Evolutionary conservation across 1,139 yeast genomes (phyloP).

Genomic region (Candida mesenterica): DNA sequence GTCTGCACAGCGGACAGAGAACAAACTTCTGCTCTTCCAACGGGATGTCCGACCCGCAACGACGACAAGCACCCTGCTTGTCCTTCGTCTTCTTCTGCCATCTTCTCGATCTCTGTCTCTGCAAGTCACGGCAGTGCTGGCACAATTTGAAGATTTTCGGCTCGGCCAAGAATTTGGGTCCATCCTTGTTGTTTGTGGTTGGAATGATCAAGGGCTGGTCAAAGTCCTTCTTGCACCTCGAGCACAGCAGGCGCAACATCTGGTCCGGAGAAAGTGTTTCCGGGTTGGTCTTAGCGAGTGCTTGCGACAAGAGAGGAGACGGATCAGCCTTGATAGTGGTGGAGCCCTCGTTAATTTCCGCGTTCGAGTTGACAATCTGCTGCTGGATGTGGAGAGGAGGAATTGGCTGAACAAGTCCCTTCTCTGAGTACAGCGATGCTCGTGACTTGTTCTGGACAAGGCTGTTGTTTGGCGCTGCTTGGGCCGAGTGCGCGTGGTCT

Average conservation of each 20-base stretch:
- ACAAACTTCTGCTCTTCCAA: conserved; percentile 51
- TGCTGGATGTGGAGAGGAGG: conserved; percentile 50
- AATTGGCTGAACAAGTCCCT: conserved; percentile 39
- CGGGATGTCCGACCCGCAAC: conserved; percentile 59
- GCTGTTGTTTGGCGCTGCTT: background rate
- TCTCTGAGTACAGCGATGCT: conserved; percentile 11
- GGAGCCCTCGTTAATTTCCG: conserved; percentile 6
- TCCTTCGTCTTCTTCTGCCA: conserved; percentile 65
- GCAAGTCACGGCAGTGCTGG: conserved; percentile 62
- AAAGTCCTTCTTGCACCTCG: conserved; percentile 61
- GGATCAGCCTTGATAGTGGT: conserved; percentile 13
- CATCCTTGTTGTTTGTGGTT: conserved; percentile 22
- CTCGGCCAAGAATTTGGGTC: conserved; percentile 32
- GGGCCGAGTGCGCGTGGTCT: conserved; percentile 12
- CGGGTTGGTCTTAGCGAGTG: conserved; percentile 12
- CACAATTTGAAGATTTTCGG: conserved; percentile 57
- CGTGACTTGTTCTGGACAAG: background rate
- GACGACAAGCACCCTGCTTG: conserved; percentile 60
- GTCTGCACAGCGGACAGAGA: conserved; percentile 59
- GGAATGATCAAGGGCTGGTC: conserved; percentile 45
- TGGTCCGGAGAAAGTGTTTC: conserved; percentile 12
- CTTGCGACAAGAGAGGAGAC: conserved; percentile 9
- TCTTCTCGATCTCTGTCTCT: conserved; percentile 58
- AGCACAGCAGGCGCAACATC: conserved; percentile 31
- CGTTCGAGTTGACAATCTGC: conserved; percentile 28